A percentile compares a stretch with the other conserved stretches of the same genome.
phyloP scores from a whole-genome alignment of 257 asterid genomes.

The Solanum piurae region DNA sequence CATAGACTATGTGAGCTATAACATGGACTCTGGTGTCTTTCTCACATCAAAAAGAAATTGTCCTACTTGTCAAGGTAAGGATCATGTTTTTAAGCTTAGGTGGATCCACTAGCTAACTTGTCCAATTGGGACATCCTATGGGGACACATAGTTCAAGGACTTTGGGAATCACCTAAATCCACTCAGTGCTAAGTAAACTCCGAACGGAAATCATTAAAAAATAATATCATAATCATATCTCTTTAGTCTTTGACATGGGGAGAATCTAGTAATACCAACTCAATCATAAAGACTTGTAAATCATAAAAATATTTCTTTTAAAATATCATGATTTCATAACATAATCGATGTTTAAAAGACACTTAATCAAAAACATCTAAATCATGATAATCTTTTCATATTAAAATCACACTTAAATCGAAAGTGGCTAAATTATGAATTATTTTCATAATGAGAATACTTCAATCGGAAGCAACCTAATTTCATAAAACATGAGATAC shows the following conservation, averaged over 20 bases:
- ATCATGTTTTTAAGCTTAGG: not conserved
- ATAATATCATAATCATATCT: not conserved
- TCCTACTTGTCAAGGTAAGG: not conserved
- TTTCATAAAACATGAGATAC: not conserved
- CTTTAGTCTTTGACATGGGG: not conserved
- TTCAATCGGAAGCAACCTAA: too few relatives aligned
- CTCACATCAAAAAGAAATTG: not conserved
- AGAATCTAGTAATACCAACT: not conserved
- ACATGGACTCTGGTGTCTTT: not conserved
- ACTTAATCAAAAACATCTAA: not conserved
- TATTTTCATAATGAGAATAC: not conserved
- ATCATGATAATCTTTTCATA: not conserved
- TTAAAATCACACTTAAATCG: not conserved
- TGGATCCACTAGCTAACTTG: not conserved
- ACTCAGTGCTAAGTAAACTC: not conserved
- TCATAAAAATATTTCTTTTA: not conserved
- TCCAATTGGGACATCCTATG: not conserved
- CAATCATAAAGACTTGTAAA: not conserved
- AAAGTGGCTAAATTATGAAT: not conserved
- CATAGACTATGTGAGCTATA: not conserved
- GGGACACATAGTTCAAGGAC: not conserved
- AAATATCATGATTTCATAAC: not conserved
- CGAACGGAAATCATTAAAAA: not conserved
- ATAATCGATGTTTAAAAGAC: not conserved
- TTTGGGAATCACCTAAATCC: not conserved